Evolutionary conservation across 371 early-diverging fungal species (phyloP).

Genomic region (Mucor plumbeus): DNA sequence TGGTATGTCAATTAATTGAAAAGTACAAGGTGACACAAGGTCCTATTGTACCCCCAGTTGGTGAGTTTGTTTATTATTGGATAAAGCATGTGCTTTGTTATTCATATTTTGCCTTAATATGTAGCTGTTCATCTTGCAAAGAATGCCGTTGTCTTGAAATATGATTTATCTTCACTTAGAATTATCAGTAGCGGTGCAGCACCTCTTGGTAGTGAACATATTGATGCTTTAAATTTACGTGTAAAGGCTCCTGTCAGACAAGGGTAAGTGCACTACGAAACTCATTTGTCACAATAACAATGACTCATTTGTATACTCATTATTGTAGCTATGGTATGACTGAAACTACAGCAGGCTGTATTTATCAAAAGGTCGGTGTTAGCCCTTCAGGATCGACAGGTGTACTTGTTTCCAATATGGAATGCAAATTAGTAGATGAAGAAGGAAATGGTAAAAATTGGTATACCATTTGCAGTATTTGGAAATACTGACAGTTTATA

Average conservation of each 20-base stretch:
- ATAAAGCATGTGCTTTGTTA: neutral
- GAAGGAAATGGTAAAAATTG: conserved; percentile 45
- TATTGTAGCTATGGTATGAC: conserved; percentile 60
- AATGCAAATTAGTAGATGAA: conserved; percentile 72
- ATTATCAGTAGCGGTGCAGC: conserved; percentile 81
- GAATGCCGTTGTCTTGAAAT: conserved; percentile 68
- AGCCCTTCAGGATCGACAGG: conserved; percentile 70
- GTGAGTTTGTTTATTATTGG: conserved; percentile 16
- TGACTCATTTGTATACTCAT: neutral
- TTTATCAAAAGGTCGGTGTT: conserved; percentile 16
- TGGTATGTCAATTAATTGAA: conserved; percentile 65
- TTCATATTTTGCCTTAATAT: neutral
- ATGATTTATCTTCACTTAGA: conserved; percentile 67
- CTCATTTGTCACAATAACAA: conserved; percentile 24
- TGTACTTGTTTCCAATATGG: conserved; percentile 65
- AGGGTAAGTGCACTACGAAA: conserved; percentile 45
- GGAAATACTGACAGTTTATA: neutral
- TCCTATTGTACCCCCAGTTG: conserved; percentile 83
- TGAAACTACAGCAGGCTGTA: conserved; percentile 55
- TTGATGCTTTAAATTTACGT: conserved; percentile 48
- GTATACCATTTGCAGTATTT: too few relatives aligned
- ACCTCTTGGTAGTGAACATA: conserved; percentile 71
- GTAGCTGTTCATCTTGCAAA: conserved; percentile 65
- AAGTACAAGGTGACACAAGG: conserved; percentile 72
- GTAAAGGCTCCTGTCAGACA: conserved; percentile 60